Base-by-base conservation (phyloP, 139 green algal genomes). In the Picochlorum costavermella region DNA sequence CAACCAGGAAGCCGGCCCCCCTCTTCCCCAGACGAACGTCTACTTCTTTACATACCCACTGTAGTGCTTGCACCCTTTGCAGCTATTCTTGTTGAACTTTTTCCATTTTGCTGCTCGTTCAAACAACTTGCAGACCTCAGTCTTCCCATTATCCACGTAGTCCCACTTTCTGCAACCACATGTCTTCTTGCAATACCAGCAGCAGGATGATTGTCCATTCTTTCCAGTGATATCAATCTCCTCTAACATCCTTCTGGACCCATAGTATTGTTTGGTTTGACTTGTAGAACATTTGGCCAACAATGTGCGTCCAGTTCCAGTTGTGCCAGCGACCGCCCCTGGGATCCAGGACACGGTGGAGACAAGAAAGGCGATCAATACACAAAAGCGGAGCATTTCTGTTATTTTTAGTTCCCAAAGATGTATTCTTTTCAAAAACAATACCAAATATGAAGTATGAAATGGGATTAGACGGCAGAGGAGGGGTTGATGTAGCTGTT, bases 121-220 rank as follows among this genome's bases (percentile, higher is more conserved):
- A 11, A 28, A 53, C 46, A 53, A 23, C 46, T 53, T 53, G 46
- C 46, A 53, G 6, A 53, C 1, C 46, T 53, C 46, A 20, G 46
- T 53, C 46, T 53, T 0, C 17, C 46, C 46, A 11, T 53, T 28
- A 11, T 53, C 46, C 46, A 53, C 14, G n/a, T 53, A 53, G 46
- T 53, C 46, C 46, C 46, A 53, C n/a, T 53, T 53, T 23, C n/a
- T 53, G 46, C 46, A 53, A 20, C 46, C 46, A 23, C 46, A 53
- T 10, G 46, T 53, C 46, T 53, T 53, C n/a, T 23, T 20, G 10
- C 46, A 53, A 11, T 53, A 53, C 46, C 46, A 53, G 46, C 46
- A 53, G 46, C 46, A 53, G 46, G 46, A 53, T 23, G 46, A 53
- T 20, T 53, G 10, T 23, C 46, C 46, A 53, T 53, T 53, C 46